Evolutionary conservation across 352 stramenopile species (phyloP).

Genomic region (Pythium pectinolyticum): DNA sequence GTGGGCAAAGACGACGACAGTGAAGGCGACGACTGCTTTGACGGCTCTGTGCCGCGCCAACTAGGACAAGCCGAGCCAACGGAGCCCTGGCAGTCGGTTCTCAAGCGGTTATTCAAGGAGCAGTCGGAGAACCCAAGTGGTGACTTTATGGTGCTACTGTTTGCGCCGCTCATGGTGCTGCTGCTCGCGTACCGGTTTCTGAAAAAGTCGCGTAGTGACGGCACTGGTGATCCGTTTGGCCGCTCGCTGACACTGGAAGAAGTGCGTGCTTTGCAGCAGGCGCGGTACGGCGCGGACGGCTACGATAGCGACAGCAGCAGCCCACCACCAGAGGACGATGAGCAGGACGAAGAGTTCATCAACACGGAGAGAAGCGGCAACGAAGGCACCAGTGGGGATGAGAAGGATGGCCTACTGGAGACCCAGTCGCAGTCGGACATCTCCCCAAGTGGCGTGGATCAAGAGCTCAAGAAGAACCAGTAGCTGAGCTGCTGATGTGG

Average conservation of each 20-base stretch:
- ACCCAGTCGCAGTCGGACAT: background rate
- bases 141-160: slow-evolving; percentile 61
- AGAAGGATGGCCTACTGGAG: background rate
- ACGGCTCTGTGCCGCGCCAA: slow-evolving; percentile 67
- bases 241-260: slow-evolving; percentile 69
- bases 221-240: too few species aligned
- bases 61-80: slow-evolving; percentile 53
- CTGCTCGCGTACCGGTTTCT: slow-evolving; percentile 50
- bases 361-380: background rate
- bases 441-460: background rate
- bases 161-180: slow-evolving; percentile 54
- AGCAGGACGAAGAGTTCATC: slow-evolving; percentile 2
- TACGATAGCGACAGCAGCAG: slow-evolving; percentile 55
- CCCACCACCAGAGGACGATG: slow-evolving; percentile 15
- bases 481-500: slow-evolving; percentile 1
- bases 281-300: slow-evolving; percentile 51
- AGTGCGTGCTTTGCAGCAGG: slow-evolving; percentile 70
- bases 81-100: slow-evolving; percentile 53
- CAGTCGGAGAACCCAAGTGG: slow-evolving; percentile 69
- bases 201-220: slow-evolving; percentile 42
- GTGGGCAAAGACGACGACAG: slow-evolving; percentile 61
- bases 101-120: slow-evolving; percentile 66
- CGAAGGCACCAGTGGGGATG: too few species aligned
- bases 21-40: slow-evolving; percentile 80
- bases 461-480: slow-evolving; percentile 14